A percentile compares a stretch with the other conserved stretches of the same genome.
Evolutionary conservation across 2,329 filamentous ascomycete species (phyloP).

Genomic region (Curvularia eragrostidis): DNA sequence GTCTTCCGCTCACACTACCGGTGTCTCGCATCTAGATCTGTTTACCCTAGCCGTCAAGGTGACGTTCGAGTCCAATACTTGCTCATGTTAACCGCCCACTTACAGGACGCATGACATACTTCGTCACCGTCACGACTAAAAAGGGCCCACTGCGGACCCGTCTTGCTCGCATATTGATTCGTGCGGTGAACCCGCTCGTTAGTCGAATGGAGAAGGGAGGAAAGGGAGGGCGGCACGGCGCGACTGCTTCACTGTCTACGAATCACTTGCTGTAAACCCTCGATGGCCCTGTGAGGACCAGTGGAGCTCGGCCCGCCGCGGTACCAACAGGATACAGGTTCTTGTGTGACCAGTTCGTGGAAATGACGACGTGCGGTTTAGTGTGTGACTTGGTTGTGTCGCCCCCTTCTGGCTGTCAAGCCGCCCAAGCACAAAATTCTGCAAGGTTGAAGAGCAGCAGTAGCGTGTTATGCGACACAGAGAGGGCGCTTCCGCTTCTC

Average conservation of each 20-base stretch:
- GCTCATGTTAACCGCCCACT: slow-evolving; percentile 23
- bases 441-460: slow-evolving; percentile 5
- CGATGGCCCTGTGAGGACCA: slow-evolving; percentile 20
- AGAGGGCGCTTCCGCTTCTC: slow-evolving; percentile 3
- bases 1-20: neutral
- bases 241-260: slow-evolving; percentile 29
- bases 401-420: slow-evolving; percentile 3
- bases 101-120: slow-evolving; percentile 15
- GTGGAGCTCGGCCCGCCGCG: slow-evolving; percentile 37
- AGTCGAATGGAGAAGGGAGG: slow-evolving; percentile 5
- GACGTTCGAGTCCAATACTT: slow-evolving; percentile 12
- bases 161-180: slow-evolving; percentile 9
- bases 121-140: slow-evolving; percentile 12
- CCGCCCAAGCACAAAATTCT: slow-evolving; percentile 13
- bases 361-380: slow-evolving; percentile 16
- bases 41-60: neutral
- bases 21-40: slow-evolving; percentile 5
- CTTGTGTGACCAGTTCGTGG: slow-evolving; percentile 16
- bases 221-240: slow-evolving; percentile 41
- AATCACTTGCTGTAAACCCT: slow-evolving; percentile 31
- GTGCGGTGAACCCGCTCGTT: slow-evolving; percentile 10
- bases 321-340: slow-evolving; percentile 19
- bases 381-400: slow-evolving; percentile 7
- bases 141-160: slow-evolving; percentile 8
- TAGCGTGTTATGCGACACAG: neutral